Percentiles rank a stretch among this genome's conserved stretches.
These are phyloP conservation scores for Blastobotrys terrestris DNA, from an alignment of 805 yeast species.

Conservation along the genomic window DNA sequence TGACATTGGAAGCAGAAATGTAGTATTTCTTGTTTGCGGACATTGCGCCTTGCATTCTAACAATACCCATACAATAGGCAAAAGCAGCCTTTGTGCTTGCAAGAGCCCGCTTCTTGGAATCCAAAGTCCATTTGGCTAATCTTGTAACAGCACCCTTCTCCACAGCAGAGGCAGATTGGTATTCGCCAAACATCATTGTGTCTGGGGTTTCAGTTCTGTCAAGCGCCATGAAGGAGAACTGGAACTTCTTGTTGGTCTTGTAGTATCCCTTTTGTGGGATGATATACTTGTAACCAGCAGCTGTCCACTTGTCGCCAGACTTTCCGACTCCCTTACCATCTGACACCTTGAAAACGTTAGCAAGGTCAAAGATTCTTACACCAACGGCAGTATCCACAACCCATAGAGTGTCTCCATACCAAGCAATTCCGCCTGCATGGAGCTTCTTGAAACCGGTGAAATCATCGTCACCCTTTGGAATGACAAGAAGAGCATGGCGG, in stretches of 20 bases:
- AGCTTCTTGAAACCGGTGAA: neutral
- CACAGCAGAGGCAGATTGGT: neutral
- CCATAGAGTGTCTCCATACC: conserved; percentile 4
- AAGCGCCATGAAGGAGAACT: neutral
- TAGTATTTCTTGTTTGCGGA: neutral
- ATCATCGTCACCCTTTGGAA: neutral
- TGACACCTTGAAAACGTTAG: conserved; percentile 1
- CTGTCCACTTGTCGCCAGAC: conserved; percentile 2
- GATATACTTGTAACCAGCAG: conserved; percentile 3
- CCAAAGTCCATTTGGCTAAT: neutral
- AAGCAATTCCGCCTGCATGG: conserved; percentile 3
- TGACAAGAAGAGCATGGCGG: conserved; percentile 1
- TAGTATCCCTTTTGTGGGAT: conserved; percentile 2
- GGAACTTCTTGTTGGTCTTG: neutral
- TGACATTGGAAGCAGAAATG: neutral
- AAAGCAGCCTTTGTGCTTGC: neutral
- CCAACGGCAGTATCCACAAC: conserved; percentile 2
- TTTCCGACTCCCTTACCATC: conserved; percentile 1
- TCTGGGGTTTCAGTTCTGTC: conserved; percentile 1
- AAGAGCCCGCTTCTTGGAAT: conserved; percentile 1
- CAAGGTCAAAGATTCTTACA: neutral
- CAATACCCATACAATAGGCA: neutral
- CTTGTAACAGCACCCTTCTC: neutral
- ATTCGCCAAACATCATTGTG: conserved; percentile 1
- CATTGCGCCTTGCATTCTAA: conserved; percentile 1